Evolutionary conservation across 1,284 basidiomycete genomes (phyloP).

Genomic region (Ceratobasidium sp.): DNA sequence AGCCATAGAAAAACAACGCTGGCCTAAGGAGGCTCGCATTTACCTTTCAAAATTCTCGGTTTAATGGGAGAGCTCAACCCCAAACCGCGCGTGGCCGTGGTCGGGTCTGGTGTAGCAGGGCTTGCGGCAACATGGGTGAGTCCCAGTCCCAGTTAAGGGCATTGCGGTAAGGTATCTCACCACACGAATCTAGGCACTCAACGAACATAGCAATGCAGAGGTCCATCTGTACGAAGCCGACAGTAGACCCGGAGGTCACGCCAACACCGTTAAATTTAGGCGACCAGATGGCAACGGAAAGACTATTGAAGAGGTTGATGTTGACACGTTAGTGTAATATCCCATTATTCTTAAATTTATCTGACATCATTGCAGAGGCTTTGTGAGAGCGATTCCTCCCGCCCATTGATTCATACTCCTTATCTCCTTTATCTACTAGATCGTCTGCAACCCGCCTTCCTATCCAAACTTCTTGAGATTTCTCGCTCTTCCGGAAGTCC

Average conservation of each 20-base stretch:
- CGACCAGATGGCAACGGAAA: conserved; percentile 57
- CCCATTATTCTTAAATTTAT: conserved; percentile 22
- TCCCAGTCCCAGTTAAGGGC: conserved; percentile 44
- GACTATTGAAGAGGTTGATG: conserved; percentile 62
- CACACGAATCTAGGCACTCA: conserved; percentile 66
- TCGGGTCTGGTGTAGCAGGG: conserved; percentile 85
- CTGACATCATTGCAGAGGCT: conserved; percentile 60
- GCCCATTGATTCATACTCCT: background rate
- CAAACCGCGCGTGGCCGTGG: conserved; percentile 68
- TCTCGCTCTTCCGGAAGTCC: conserved; percentile 67
- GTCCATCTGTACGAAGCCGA: conserved; percentile 85
- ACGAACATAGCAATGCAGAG: conserved; percentile 83
- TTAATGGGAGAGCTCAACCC: conserved; percentile 52
- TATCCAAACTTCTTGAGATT: conserved; percentile 88
- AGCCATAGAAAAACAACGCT: too few relatives aligned
- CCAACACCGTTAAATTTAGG: conserved; percentile 77
- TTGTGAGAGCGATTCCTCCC: conserved; percentile 59
- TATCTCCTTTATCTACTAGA: conserved; percentile 59
- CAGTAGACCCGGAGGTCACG: conserved; percentile 79
- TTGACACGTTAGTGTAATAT: conserved; percentile 73
- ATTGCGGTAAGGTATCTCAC: background rate
- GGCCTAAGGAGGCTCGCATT: too few relatives aligned
- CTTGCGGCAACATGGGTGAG: conserved; percentile 82
- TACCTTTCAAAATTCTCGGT: background rate
- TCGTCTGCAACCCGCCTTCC: conserved; percentile 82